phyloP scores from a whole-genome alignment of 768 basidiomycete genomes.

The Myochromella boudieri region DNA sequence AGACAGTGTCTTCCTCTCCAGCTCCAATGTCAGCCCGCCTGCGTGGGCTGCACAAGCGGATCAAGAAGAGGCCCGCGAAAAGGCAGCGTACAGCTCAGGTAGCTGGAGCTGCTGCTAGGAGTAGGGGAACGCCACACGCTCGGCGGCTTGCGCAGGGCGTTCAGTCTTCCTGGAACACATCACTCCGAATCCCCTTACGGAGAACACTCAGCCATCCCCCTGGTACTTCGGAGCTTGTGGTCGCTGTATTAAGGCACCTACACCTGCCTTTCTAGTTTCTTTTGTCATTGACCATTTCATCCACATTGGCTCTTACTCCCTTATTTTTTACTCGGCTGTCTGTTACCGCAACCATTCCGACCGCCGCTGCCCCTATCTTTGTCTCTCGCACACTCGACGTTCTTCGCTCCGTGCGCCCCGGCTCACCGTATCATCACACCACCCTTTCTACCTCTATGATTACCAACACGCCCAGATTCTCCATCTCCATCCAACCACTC shows the following conservation, averaged over 20 bases:
- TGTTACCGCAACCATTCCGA: too few relatives aligned
- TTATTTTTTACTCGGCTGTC: background rate
- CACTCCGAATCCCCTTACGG: too few relatives aligned
- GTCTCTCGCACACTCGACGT: background rate
- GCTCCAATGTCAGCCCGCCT: conserved; percentile 58
- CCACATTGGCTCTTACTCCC: background rate
- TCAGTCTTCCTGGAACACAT: too few relatives aligned
- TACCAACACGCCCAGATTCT: too few relatives aligned
- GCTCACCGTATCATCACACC: conserved; percentile 19
- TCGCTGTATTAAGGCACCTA: too few relatives aligned
- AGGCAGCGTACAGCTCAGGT: conserved; percentile 45
- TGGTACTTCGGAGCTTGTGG: too few relatives aligned
- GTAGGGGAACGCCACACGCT: background rate
- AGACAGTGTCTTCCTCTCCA: conserved; percentile 79
- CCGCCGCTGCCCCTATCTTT: background rate
- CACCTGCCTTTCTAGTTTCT: too few relatives aligned
- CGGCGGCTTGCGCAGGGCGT: too few relatives aligned
- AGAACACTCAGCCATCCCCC: too few relatives aligned
- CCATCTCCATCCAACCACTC: conserved; percentile 20
- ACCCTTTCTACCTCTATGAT: too few relatives aligned
- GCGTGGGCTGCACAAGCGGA: conserved; percentile 81
- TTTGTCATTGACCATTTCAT: background rate
- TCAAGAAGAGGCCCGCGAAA: conserved; percentile 70
- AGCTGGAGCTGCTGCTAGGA: conserved; percentile 77
- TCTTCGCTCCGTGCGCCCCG: conserved; percentile 12